phyloP scores from a whole-genome alignment of 2,329 filamentous ascomycete species.

The Daldinia sp. region DNA sequence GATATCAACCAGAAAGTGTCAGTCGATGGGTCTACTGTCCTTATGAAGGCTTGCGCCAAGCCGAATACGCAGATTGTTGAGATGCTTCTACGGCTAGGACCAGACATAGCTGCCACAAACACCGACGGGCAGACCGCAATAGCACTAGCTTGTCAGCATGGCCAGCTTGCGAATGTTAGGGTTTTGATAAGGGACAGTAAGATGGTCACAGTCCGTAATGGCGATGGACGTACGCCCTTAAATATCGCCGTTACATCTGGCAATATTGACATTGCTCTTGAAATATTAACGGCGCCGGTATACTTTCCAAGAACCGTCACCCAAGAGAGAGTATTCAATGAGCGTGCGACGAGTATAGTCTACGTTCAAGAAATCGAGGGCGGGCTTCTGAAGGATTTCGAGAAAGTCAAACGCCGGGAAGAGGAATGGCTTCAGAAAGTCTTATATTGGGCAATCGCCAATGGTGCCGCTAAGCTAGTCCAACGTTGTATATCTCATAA shows the following conservation, averaged over 20 bases:
- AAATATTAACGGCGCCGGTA: constrained; percentile 1
- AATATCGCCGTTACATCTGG: not conserved
- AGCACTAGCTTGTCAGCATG: not conserved
- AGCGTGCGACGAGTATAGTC: not conserved
- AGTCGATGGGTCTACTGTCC: not conserved
- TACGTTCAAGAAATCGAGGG: not conserved
- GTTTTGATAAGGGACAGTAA: not conserved
- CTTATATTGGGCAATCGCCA: constrained; percentile 5
- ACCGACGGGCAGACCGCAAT: not conserved
- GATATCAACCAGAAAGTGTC: not conserved
- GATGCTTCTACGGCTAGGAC: not conserved
- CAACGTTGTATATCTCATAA: not conserved
- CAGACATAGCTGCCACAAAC: not conserved
- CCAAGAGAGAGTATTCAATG: not conserved
- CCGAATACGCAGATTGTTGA: not conserved
- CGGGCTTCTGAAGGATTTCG: not conserved
- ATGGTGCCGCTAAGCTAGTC: constrained; percentile 1
- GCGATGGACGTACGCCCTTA: not conserved
- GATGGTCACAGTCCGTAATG: not conserved
- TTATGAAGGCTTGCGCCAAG: constrained; percentile 1
- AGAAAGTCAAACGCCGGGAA: not conserved
- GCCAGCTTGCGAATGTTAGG: constrained; percentile 1
- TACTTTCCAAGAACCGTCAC: not conserved
- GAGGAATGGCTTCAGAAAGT: not conserved
- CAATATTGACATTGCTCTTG: constrained; percentile 8